Evolutionary conservation across 257 asterid species (phyloP), one percentile per base, ranked within the genome.

Genomic region (Fraxinus anomala): DNA sequence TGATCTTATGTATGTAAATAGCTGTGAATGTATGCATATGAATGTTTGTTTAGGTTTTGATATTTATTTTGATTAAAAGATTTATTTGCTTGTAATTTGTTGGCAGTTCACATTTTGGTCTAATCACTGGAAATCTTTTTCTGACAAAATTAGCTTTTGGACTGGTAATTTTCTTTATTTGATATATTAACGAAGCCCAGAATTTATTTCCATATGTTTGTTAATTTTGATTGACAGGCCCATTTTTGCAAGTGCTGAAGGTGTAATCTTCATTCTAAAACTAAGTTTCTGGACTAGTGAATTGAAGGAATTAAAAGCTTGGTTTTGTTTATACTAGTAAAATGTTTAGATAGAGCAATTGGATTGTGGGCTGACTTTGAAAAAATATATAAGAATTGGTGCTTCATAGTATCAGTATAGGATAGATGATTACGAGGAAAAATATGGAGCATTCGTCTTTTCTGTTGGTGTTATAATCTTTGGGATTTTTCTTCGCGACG

Each of bases 401-500:
- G 30, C 24, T 59, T 59, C 14, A n/a, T 8, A 59, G 12, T 8
- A 59, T 6, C 30, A 11, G 21, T 28, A 71, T 3, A 39, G 76
- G 59, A 71, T 72, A 77, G 68, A 92, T 94, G 98, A 80, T 79
- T 75, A 86, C 77, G 4, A 88, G 86, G 89, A 92, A 87, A 44
- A 92, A 80, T 70, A 80, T 75, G 83, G 91, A 94, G 83, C 87
- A 89, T 44, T 94, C 97, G 56, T 90, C 94, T 16, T 77, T 89
- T 24, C 73, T 92, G 75, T 80, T 92, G 87, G 86, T 92, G 59
- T 79, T 92, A 49, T 54, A 92, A 85, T 86, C 95, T 47, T 85
- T 94, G 37, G 96, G 96, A 67, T 91, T 91, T 85, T 91, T 92
- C 84, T 73, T 94, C 21, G 99, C 89, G 0, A 92, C 97, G 4